Base-by-base conservation (phyloP, 2,329 filamentous ascomycete genomes). In the Helotiales sp. region DNA sequence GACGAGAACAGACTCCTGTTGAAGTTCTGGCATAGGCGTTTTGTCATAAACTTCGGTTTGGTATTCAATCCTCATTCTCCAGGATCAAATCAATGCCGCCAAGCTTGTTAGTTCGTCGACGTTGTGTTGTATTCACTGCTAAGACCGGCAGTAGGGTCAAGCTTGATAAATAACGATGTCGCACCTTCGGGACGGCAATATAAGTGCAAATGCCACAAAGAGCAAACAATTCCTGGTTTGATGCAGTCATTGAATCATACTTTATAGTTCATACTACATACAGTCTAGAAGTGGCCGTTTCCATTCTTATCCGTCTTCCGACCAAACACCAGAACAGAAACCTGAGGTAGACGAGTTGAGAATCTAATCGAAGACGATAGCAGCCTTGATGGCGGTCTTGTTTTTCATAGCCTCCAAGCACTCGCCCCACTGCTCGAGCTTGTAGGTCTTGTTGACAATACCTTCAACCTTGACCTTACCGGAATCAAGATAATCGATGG, bases 371-470 rank as follows among this genome's bases (percentile, higher is more conserved):
- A 91, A 92, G 55, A 88, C 85, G 77, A 93, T 91, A 17, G 88
- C 89, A 61, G 89, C 89, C 83, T 93, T 93, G 77, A 93, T 91
- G 67, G 89, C 89, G 62, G 81, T 86, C 83, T 92, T 91, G 80
- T 91, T 89, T 75, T 84, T 87, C 82, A 93, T 91, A 65, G 86
- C 85, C 77, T 91, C 87, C 71, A 93, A 80, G 69, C 89, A 90
- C 77, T 91, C 87, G 54, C 82, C 87, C 85, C 89, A 92, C 76
- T 92, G 84, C 75, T 93, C 89, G n/a, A 92, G 82, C 79, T 85
- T 89, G 81, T 89, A 93, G 6, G 84, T 86, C 82, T 91, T 91
- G 80, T 91, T 91, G 70, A 91, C 89, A 63, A 93, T 91, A 3
- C 90, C 89, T 61, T 84, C 81, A 60, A 91, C 84, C 79, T 84